Base-by-base conservation (phyloP, 305 asterid genomes). In the Solanum hybrid region DNA sequence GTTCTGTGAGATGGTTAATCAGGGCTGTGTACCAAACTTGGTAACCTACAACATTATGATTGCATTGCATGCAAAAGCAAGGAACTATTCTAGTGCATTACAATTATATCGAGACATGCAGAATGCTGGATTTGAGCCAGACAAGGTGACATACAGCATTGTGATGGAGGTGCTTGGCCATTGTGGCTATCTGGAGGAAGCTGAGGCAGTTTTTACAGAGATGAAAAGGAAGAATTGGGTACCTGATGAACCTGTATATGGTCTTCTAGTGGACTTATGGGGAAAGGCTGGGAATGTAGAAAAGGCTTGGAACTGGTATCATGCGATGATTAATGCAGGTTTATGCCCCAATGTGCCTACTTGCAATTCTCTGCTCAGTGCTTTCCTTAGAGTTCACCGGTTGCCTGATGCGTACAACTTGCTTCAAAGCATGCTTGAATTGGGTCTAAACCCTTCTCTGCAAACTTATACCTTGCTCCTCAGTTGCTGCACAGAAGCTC, bases 111-210 rank as follows among this genome's bases (percentile, higher is more conserved):
- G 98, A 7, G 98, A 97, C 89, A 95, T 97, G 99, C 96, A 97
- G 92, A 92, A 90, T 77, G 99, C 98, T 87, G 99, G 99, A 89
- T 97, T 95, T 88, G 94, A 94, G 91, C 99, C 99, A 0, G 99
- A 97, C 89, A 97, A 95, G 90, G 99, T 97, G 91, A 96, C 99
- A 8, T 97, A 96, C 93, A 95, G 98, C 92, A 96, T 96, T 72
- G 94, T 97, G 29, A 97, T 97, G 99, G 99, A 97, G 92, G 99
- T 95, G 87, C 97, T 97, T 84, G 99, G 99, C 79, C 99, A 97
- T 79, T 96, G 97, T 90, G 99, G 99, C 79, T 94, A 93, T 91
- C 93, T 96, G 37, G 99, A 96, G n/a, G 99, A 97, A 93, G 98
- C 97, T 2, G 99, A 97, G 95, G 98, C 95, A 12, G 92, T 97